A percentile compares a stretch with the other conserved stretches of the same genome.
These are phyloP conservation scores for Excoecaria agallocha DNA, from an alignment of 345 rosid species.

Conservation along the genomic window DNA sequence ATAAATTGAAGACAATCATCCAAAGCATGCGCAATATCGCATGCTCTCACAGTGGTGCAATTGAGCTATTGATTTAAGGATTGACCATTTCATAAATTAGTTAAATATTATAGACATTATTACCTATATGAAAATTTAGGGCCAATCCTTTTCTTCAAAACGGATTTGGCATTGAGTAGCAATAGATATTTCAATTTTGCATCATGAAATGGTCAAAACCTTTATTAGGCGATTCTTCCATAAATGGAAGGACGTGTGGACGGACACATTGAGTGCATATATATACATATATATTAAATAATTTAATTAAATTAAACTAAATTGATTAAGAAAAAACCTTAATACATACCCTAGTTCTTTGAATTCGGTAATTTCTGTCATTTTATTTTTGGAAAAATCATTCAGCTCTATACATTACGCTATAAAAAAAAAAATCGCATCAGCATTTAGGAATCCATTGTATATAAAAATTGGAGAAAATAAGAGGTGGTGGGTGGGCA, in stretches of 20 bases:
- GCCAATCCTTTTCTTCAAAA: slow-evolving; percentile 14
- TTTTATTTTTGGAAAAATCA: too few relatives aligned
- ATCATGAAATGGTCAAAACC: slow-evolving; percentile 24
- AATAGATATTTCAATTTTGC: slow-evolving; percentile 17
- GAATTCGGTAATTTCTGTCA: too few relatives aligned
- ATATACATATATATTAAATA: too few relatives aligned
- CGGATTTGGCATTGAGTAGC: slow-evolving; percentile 44
- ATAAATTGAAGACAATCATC: background rate
- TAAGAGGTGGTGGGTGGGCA: slow-evolving; percentile 27
- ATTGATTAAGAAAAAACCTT: too few relatives aligned
- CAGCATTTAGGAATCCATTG: too few relatives aligned
- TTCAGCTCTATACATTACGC: too few relatives aligned
- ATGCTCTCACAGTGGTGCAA: slow-evolving; percentile 21
- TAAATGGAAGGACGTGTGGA: slow-evolving; percentile 26
- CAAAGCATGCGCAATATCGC: slow-evolving; percentile 34
- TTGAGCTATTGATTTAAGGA: slow-evolving; percentile 6
- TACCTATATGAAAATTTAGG: slow-evolving; percentile 22
- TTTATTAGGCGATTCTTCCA: slow-evolving; percentile 8
- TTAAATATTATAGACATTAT: slow-evolving; percentile 16
- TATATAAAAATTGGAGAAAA: background rate
- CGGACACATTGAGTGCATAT: background rate
- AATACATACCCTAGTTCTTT: too few relatives aligned
- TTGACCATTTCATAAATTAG: background rate
- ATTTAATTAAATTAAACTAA: too few relatives aligned
- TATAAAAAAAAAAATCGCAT: too few relatives aligned